Evolutionary conservation across 192 early-diverging fungal species (phyloP), one percentile per base, ranked within the genome.

Genomic region (Coemansia sp.): DNA sequence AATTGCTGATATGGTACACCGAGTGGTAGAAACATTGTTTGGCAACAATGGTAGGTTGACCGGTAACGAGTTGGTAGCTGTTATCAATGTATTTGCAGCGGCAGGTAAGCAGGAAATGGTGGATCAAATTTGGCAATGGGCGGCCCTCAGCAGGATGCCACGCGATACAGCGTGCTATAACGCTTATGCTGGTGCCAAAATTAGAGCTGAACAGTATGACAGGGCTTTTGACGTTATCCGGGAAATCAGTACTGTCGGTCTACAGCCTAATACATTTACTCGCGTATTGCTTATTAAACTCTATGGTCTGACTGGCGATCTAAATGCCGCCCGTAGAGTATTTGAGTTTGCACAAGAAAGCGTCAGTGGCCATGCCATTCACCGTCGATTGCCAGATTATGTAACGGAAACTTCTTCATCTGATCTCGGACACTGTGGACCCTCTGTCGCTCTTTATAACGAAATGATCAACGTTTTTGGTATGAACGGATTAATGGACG

Each of bases 401-500:
- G 7, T 58, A 9, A 4, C 20, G 18, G 56, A 12, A 6, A 1
- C 32, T 8, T 5, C 22, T 28, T 28, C 22, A 28, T 28, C 4
- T 6, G 74, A 74, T 7, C 15, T 32, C 12, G 37, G 68, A 0
- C 28, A 65, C 35, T 55, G 55, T 52, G 69, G 58, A 3, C 35
- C 45, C 18, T 62, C 52, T 36, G 43, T 70, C 11, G 11, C 45
- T 6, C 34, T 64, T 6, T 77, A 64, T 39, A 77, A 70, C 37
- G 75, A 37, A 38, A 83, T 83, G 80, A 66, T 83, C 39, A 66
- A 71, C 20, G 75, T 83, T 28, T 48, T 74, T 4, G 80, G 80
- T 11, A 66, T 70, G 43, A 83, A 83, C 54, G 80, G 80, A n/a
- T 39, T 77, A 43, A 64, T 83, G 22, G 69, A 74, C 34, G 75